phyloP scores from a whole-genome alignment of 2,329 filamentous ascomycete genomes.

The Beauveria medogensis region DNA sequence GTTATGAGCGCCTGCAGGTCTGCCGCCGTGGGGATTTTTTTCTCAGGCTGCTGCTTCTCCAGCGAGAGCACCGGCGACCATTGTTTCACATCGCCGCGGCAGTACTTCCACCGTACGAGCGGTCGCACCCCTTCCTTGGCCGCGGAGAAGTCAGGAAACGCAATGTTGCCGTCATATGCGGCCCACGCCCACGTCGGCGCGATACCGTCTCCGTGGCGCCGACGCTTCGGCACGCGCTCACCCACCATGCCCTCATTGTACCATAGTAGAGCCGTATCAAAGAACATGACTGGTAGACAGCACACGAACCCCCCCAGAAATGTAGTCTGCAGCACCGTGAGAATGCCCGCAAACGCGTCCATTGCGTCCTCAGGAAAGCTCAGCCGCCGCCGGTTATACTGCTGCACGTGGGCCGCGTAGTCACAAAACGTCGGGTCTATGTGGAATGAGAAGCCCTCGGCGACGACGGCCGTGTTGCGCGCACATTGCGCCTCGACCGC shows the following conservation, averaged over 20 bases:
- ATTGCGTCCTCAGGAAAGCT: constrained; percentile 7
- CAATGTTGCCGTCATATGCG: neutral
- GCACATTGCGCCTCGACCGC: constrained; percentile 6
- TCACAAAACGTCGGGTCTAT: neutral
- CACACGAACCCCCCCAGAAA: constrained; percentile 11
- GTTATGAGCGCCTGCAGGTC: neutral
- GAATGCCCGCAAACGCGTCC: constrained; percentile 11
- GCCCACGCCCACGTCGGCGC: constrained; percentile 4
- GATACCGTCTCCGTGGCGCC: neutral
- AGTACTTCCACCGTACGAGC: constrained; percentile 9
- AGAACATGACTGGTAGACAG: constrained; percentile 11
- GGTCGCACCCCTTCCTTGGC: constrained; percentile 7
- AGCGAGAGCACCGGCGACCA: constrained; percentile 1
- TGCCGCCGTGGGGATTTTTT: neutral
- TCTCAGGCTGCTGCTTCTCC: constrained; percentile 7
- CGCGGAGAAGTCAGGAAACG: constrained; percentile 4
- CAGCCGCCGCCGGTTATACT: constrained; percentile 9
- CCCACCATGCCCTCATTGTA: constrained; percentile 5
- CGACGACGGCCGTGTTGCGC: constrained; percentile 7
- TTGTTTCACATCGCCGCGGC: neutral
- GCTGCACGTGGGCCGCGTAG: constrained; percentile 2
- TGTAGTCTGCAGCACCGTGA: constrained; percentile 7
- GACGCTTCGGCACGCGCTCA: neutral
- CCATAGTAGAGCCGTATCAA: constrained; percentile 11
- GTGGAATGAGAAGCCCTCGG: constrained; percentile 4